Conservation (phyloP, 1,284 basidiomycete genomes). For the Cryptococcus sp. region DNA sequence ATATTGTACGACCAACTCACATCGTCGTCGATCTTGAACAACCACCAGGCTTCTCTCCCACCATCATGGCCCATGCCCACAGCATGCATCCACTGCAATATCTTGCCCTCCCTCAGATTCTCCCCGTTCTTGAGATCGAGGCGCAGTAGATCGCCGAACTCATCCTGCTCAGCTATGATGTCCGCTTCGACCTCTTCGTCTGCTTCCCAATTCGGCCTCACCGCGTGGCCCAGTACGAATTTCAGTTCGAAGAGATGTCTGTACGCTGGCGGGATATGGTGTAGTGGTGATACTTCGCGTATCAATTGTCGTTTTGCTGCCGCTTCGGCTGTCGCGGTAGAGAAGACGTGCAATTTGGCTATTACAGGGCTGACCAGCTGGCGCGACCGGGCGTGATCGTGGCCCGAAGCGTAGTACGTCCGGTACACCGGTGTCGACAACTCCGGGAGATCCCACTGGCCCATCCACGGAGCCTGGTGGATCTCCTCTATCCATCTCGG, state of each 20-base stretch:
- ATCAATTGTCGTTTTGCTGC: slow-evolving; percentile 22
- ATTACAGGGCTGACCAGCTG: slow-evolving; percentile 16
- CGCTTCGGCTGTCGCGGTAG: slow-evolving; percentile 11
- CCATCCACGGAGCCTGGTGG: slow-evolving; percentile 11
- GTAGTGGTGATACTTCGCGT: slow-evolving; percentile 15
- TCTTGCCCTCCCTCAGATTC: slow-evolving; percentile 92
- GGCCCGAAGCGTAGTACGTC: not conserved
- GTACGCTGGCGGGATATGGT: slow-evolving; percentile 16
- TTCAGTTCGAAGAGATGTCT: slow-evolving; percentile 28
- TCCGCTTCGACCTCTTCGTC: slow-evolving; percentile 18
- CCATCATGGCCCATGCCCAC: slow-evolving; percentile 17
- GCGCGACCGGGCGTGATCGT: not conserved
- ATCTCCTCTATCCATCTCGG: slow-evolving; percentile 22
- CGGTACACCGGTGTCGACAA: slow-evolving; percentile 3
- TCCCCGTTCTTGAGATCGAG: slow-evolving; percentile 54
- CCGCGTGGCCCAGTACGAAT: slow-evolving; percentile 20
- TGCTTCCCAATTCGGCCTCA: not conserved
- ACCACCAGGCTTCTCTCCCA: slow-evolving; percentile 22
- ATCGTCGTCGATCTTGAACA: slow-evolving; percentile 17
- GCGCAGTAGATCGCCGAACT: slow-evolving; percentile 23
- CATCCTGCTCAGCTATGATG: slow-evolving; percentile 13
- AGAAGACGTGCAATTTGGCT: slow-evolving; percentile 38
- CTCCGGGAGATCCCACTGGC: slow-evolving; percentile 7
- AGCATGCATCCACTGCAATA: slow-evolving; percentile 61
- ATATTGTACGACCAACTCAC: slow-evolving; percentile 5